phyloP scores from a whole-genome alignment of 306 rosid genomes.

The Herpetospermum pedunculosum region DNA sequence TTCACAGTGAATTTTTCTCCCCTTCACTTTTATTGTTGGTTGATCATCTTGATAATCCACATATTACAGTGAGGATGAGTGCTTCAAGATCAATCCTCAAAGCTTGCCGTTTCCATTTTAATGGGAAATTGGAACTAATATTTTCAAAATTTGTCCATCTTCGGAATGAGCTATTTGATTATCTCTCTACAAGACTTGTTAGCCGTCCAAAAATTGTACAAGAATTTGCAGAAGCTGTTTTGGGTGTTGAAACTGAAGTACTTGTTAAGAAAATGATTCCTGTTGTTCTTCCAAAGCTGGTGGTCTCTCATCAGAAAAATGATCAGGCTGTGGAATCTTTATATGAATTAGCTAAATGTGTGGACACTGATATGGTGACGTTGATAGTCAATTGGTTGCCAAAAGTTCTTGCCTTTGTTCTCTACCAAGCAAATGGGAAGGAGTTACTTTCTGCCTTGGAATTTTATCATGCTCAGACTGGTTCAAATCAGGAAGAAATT shows the following conservation, averaged over 20 bases:
- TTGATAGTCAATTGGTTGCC: conserved; percentile 66
- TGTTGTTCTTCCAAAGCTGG: conserved; percentile 85
- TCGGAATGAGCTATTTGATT: conserved; percentile 63
- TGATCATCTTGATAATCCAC: conserved; percentile 74
- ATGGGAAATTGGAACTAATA: conserved; percentile 54
- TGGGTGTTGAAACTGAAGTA: conserved; percentile 64
- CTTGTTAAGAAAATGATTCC: conserved; percentile 77
- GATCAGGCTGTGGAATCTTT: conserved; percentile 61
- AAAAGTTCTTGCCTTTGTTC: conserved; percentile 92
- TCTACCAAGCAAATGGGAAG: conserved; percentile 54
- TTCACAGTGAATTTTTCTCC: conserved; percentile 42
- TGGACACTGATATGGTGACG: conserved; percentile 54
- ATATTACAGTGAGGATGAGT: conserved; percentile 55
- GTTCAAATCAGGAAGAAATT: conserved; percentile 68
- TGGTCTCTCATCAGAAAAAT: conserved; percentile 60
- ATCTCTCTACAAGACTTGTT: conserved; percentile 53
- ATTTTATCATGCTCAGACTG: conserved; percentile 63
- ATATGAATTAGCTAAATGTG: conserved; percentile 58
- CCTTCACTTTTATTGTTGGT: conserved; percentile 65
- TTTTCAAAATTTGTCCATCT: conserved; percentile 61
- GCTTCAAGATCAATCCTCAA: conserved; percentile 77
- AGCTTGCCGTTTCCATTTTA: conserved; percentile 56
- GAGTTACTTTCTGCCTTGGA: conserved; percentile 54
- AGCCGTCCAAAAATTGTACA: conserved; percentile 54
- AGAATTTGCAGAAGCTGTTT: conserved; percentile 87